Conservation (phyloP, 306 rosid genomes). For the Citrullus colocynthis region DNA sequence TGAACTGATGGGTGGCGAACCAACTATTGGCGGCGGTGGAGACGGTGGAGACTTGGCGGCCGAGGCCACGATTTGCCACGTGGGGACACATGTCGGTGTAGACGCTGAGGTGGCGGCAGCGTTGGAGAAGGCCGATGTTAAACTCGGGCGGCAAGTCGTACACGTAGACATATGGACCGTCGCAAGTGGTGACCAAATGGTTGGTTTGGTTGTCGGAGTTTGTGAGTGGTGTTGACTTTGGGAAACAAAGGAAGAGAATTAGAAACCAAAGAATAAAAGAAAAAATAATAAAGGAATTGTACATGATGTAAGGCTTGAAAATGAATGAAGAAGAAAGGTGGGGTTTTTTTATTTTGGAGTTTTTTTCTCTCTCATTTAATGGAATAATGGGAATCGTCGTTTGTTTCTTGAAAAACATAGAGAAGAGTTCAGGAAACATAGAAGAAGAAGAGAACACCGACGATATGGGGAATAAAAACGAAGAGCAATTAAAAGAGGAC, state of each 20-base stretch:
- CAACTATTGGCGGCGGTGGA: conserved; percentile 17
- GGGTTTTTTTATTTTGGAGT: conserved; percentile 25
- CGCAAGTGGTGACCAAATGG: conserved; percentile 18
- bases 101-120: conserved; percentile 46
- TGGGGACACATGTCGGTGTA: conserved; percentile 90
- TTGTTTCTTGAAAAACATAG: conserved; percentile 47
- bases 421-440: background rate
- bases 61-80: conserved; percentile 60
- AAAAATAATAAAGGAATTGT: conserved; percentile 18
- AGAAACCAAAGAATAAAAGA: conserved; percentile 36
- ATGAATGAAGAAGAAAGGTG: background rate
- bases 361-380: conserved; percentile 15
- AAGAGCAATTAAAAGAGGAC: background rate
- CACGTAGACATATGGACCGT: conserved; percentile 31
- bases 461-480: background rate
- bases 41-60: conserved; percentile 26
- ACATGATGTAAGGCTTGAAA: conserved; percentile 1
- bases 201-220: background rate
- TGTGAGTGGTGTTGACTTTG: background rate
- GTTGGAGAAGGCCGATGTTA: conserved; percentile 42
- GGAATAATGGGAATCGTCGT: conserved; percentile 15
- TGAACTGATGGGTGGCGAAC: conserved; percentile 78
- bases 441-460: background rate
- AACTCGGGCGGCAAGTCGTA: conserved; percentile 50
- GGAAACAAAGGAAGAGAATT: conserved; percentile 18